Evolutionary conservation across 495 filamentous ascomycete genomes (phyloP).

Genomic region (Penicillium antarcticum): DNA sequence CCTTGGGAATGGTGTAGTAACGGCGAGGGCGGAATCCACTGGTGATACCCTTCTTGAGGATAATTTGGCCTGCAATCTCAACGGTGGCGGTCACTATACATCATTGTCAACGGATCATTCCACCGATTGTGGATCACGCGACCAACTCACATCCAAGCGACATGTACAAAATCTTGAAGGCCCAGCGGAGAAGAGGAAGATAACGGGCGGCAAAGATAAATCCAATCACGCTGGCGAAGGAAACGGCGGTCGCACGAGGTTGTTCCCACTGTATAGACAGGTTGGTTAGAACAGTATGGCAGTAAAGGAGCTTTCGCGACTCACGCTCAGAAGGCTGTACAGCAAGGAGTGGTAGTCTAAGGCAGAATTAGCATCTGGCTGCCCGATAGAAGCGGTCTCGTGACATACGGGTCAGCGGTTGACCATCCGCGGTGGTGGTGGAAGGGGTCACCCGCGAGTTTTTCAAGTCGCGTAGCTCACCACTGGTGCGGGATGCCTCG

Average conservation of each 20-base stretch:
- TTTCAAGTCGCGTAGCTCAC: constrained; percentile 74
- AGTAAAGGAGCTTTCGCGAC: constrained; percentile 17
- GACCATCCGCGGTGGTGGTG: constrained; percentile 71
- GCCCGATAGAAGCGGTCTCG: neutral
- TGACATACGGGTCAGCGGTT: constrained; percentile 74
- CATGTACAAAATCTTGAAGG: constrained; percentile 80
- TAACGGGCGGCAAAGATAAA: constrained; percentile 90
- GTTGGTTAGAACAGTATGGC: constrained; percentile 23
- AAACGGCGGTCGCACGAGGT: constrained; percentile 78
- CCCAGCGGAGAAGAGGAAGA: constrained; percentile 81
- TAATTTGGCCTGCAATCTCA: constrained; percentile 72
- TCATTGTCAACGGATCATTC: constrained; percentile 9
- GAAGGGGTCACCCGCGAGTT: constrained; percentile 64
- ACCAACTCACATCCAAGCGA: constrained; percentile 57
- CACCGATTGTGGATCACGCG: constrained; percentile 11
- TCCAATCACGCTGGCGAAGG: constrained; percentile 67
- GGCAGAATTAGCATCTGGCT: constrained; percentile 13
- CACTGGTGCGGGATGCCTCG: constrained; percentile 64
- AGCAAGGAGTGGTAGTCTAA: constrained; percentile 92
- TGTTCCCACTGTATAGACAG: constrained; percentile 56
- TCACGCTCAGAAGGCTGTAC: constrained; percentile 76
- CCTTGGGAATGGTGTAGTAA: constrained; percentile 88
- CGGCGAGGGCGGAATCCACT: constrained; percentile 83
- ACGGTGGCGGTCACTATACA: constrained; percentile 63
- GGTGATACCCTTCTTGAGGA: constrained; percentile 74